phyloP scores from a whole-genome alignment of 108 stramenopile genomes.

The Fistulifera pelliculosa region DNA sequence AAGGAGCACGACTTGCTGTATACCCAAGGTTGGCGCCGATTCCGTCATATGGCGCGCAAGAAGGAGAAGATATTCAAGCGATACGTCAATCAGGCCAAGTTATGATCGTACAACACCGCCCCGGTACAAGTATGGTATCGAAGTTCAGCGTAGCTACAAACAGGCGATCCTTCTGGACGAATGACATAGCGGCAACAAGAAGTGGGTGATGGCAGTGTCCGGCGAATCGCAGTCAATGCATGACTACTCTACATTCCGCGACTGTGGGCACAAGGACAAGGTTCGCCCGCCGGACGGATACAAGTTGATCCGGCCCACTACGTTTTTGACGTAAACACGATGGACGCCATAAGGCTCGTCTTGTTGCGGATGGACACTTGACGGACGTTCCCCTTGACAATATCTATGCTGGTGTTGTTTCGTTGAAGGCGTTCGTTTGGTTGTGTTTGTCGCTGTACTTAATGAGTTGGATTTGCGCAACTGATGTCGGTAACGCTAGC shows the following conservation, averaged over 20 bases:
- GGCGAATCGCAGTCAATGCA: conserved; percentile 13
- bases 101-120: conserved; percentile 1
- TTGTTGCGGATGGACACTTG: conserved; percentile 17
- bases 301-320: conserved; percentile 22
- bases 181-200: conserved; percentile 11
- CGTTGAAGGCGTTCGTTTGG: not conserved
- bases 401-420: conserved; percentile 31
- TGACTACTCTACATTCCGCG: conserved; percentile 21
- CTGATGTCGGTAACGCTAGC: conserved; percentile 28
- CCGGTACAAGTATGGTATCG: conserved; percentile 25
- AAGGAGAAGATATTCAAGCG: conserved; percentile 5
- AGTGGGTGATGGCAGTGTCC: conserved; percentile 18
- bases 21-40: conserved; percentile 31
- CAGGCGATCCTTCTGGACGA: conserved; percentile 20
- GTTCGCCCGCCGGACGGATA: conserved; percentile 13
- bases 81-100: conserved; percentile 3
- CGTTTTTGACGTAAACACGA: conserved; percentile 29
- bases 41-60: conserved; percentile 4
- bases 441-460: not conserved
- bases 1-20: conserved; percentile 21
- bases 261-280: conserved; percentile 8
- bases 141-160: conserved; percentile 12
- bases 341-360: conserved; percentile 13
- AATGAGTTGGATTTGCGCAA: conserved; percentile 13
- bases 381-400: conserved; percentile 8